Percentiles rank a stretch among this genome's conserved stretches.
phyloP scores from a whole-genome alignment of 2,329 filamentous ascomycete species.

The Aphanoascus verrucosus region DNA sequence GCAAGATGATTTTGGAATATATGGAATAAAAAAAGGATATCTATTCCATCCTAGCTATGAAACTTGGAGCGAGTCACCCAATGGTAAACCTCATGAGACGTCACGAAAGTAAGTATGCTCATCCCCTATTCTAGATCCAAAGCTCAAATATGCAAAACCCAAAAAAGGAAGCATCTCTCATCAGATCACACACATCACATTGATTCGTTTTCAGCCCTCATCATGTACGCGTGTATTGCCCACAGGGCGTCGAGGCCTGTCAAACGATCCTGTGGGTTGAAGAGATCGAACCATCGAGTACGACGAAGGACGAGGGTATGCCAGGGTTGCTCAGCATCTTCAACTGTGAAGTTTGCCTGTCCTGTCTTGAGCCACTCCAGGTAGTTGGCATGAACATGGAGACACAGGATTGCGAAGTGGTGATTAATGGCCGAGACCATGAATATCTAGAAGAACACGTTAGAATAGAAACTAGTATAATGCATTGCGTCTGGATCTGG shows the following conservation, averaged over 20 bases:
- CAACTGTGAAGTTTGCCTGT: slow-evolving; percentile 20
- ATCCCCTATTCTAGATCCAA: too few species aligned
- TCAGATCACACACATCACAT: not conserved
- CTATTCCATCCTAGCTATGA: too few species aligned
- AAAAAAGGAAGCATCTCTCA: not conserved
- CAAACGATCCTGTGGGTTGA: slow-evolving; percentile 43
- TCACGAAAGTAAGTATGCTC: too few species aligned
- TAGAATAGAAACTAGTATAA: slow-evolving; percentile 1
- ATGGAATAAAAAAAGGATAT: too few species aligned
- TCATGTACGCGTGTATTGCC: slow-evolving; percentile 47
- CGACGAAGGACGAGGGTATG: slow-evolving; percentile 44
- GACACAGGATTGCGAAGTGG: slow-evolving; percentile 49
- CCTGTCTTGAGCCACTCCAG: slow-evolving; percentile 41
- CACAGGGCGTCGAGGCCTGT: slow-evolving; percentile 49
- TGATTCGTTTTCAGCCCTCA: slow-evolving; percentile 20
- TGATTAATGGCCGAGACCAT: slow-evolving; percentile 53
- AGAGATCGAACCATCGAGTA: slow-evolving; percentile 50
- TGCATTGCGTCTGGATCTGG: not conserved
- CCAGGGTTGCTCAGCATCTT: slow-evolving; percentile 35
- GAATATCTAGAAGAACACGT: slow-evolving; percentile 40
- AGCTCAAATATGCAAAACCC: too few species aligned
- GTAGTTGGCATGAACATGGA: slow-evolving; percentile 48
- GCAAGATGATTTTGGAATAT: too few species aligned
- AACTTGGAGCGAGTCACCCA: too few species aligned
- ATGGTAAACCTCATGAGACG: too few species aligned